Evolutionary conservation across 257 asterid species (phyloP).

Genomic region (Solanum corneliomulleri): DNA sequence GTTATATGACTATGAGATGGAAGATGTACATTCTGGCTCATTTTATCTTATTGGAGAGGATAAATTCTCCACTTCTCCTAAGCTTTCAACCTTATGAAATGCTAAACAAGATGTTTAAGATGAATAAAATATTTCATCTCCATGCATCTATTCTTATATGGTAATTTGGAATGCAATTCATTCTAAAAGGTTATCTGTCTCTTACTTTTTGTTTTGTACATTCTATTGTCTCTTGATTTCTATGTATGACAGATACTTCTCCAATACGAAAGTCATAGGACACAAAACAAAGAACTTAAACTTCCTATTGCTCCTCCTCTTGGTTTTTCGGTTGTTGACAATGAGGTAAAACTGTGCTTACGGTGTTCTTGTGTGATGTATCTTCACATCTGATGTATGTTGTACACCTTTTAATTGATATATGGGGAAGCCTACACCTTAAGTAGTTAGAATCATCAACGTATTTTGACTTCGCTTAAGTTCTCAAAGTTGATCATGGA

Average conservation of each 20-base stretch:
- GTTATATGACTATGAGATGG: not conserved
- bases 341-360: conserved; percentile 29
- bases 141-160: not conserved
- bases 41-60: no score
- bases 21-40: not conserved
- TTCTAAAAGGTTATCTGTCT: not conserved
- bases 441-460: not conserved
- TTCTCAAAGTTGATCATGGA: not conserved
- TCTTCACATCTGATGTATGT: not conserved
- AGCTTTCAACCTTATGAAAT: not conserved
- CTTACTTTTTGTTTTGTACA: not conserved
- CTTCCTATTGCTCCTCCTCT: conserved; percentile 31
- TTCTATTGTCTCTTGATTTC: not conserved
- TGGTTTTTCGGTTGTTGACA: conserved; percentile 38
- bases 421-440: not conserved
- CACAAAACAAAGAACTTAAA: conserved; percentile 60
- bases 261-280: conserved; percentile 64
- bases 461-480: not conserved
- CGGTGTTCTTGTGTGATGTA: not conserved
- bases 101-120: not conserved
- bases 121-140: not conserved
- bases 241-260: conserved; percentile 48
- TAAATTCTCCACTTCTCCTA: not conserved
- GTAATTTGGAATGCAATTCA: not conserved
- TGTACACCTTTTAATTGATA: not conserved